These are phyloP conservation scores for Prunus dulcis DNA, from an alignment of 306 rosid genomes.

Conservation along the genomic window DNA sequence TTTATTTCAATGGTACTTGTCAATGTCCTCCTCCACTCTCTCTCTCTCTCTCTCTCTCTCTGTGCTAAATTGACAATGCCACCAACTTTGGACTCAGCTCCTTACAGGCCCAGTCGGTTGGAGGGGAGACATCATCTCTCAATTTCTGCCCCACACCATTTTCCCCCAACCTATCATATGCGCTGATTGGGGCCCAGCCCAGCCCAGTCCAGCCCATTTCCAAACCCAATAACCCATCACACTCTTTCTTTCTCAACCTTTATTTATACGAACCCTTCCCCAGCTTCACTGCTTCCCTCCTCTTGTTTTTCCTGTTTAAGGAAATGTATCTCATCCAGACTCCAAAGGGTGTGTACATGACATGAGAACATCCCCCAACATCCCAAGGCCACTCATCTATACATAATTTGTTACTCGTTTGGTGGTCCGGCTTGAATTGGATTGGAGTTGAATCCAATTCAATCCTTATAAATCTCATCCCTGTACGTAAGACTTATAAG, in stretches of 20 bases:
- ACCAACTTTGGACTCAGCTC: constrained; percentile 47
- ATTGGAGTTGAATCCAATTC: too few species aligned
- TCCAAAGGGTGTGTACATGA: not conserved
- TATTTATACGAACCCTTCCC: not conserved
- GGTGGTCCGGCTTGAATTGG: too few species aligned
- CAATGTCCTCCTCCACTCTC: constrained; percentile 25
- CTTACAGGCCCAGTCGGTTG: constrained; percentile 50
- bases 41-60: not conserved
- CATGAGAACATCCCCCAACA: not conserved
- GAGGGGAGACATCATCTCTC: constrained; percentile 34
- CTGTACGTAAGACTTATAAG: too few species aligned
- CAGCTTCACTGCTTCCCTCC: not conserved
- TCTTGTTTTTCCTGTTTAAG: not conserved
- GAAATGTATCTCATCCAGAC: not conserved
- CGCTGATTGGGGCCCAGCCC: constrained; percentile 18
- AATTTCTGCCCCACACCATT: constrained; percentile 28
- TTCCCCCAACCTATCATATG: constrained; percentile 24
- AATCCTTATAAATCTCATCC: too few species aligned
- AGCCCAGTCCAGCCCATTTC: not conserved
- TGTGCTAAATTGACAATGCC: not conserved
- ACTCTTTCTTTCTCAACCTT: too few species aligned
- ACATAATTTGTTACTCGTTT: too few species aligned
- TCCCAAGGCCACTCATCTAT: not conserved
- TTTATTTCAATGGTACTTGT: constrained; percentile 22
- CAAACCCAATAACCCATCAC: not conserved